Evolutionary conservation across 257 asterid genomes (phyloP).

Genomic region (Coffea canephora): DNA sequence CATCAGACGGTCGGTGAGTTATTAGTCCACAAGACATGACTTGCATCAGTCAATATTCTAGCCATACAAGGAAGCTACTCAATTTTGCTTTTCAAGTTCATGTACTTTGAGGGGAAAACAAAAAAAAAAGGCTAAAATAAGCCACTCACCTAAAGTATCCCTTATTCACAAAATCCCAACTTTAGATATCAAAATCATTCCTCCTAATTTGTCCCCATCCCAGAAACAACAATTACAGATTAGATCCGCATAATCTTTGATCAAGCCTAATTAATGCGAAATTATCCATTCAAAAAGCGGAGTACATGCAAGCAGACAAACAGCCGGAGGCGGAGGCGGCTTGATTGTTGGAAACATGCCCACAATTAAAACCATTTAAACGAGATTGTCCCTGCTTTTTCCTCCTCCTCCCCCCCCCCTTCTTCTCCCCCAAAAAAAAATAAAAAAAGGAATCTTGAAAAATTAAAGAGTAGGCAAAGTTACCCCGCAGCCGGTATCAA

Average conservation of each 20-base stretch:
- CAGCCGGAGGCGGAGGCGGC: not conserved
- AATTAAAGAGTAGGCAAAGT: not conserved
- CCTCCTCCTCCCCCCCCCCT: no score
- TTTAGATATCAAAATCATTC: constrained; percentile 10
- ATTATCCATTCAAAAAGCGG: not conserved
- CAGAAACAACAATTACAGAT: not conserved
- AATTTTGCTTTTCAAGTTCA: not conserved
- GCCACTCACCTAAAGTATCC: not conserved
- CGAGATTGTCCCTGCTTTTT: no score
- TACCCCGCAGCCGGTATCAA: constrained; percentile 99
- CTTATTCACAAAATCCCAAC: not conserved
- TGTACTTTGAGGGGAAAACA: not conserved
- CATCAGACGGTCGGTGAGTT: not conserved
- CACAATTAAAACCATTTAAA: not conserved
- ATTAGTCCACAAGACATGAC: not conserved
- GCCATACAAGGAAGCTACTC: not conserved
- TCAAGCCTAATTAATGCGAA: not conserved
- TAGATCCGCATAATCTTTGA: not conserved
- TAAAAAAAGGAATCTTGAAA: no score
- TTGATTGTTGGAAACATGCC: not conserved
- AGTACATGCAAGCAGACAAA: not conserved
- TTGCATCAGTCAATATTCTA: not conserved
- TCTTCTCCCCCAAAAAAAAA: no score
- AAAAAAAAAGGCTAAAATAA: not conserved
- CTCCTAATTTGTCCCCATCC: constrained; percentile 8